Base-by-base conservation (phyloP, 164 flowering plant genomes). In the Chloranthus sessilifolius region DNA sequence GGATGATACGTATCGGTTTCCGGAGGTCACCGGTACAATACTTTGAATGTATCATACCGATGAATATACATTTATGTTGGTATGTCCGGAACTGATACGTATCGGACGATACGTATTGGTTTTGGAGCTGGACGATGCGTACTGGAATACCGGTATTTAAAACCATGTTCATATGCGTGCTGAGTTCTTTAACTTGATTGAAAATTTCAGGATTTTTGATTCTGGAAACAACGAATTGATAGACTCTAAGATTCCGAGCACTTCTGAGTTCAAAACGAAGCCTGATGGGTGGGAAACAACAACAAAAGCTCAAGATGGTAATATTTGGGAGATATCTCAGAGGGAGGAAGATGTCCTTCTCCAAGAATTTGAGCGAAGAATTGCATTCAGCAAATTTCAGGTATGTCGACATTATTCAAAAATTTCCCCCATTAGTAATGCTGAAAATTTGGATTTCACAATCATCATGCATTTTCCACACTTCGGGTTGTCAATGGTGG, bases 261-360 rank as follows among this genome's bases (percentile, higher is more conserved):
- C 81, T 16, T 71, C 85, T 1, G 90, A 94, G 66, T 78, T 89
- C 31, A 94, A 81, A 69, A 77, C 73, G 60, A 84, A 82, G 63
- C 99, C 99, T 33, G 97, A 94, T 65, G 99, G 99, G 11, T 89
- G 99, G 99, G 99, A 94, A 72, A 79, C 95, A 60, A 72, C 79
- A 38, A 59, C 88, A 5, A 86, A 84, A 68, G 47, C 65, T 47
- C 82, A 72, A 52, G 96, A 89, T 69, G 97, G 90, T 36, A 94
- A 71, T 69, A 48, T 86, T 7, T 94, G 97, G 95, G 95, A 88
- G 56, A 82, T 88, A 78, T 74, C 96, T 28, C 99, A 92, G 50
- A 82, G 88, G 60, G 97, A 92, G 67, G 97, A 92, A 63, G 99
- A 92, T 60, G 83, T 94, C 45, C 85, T 89, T 23, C 75, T 89